Evolutionary conservation across 202 grass and related monocot species (phyloP).

Genomic region (Brachypodium distachyon): DNA sequence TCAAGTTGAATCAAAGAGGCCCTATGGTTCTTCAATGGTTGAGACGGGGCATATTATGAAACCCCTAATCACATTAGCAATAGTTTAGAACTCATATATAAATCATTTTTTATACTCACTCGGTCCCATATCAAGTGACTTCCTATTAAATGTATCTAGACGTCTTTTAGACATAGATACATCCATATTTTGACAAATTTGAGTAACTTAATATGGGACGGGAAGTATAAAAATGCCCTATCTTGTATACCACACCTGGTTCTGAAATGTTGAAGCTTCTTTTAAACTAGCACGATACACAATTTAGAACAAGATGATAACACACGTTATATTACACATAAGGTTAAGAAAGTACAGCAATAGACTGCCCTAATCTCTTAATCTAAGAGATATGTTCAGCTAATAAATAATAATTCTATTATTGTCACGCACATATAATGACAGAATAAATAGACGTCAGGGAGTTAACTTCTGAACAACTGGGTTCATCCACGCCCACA

Average conservation of each 20-base stretch:
- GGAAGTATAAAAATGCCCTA: background rate
- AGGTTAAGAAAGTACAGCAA: background rate
- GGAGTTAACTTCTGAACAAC: conserved; percentile 12
- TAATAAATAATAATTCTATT: background rate
- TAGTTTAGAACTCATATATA: no score
- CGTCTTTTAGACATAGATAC: no score
- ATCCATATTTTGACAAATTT: no score
- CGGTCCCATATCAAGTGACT: no score
- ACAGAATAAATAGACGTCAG: background rate
- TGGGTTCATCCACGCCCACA: background rate
- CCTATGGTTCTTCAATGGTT: no score
- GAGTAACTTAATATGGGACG: no score
- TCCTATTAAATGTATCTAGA: no score
- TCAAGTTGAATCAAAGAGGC: no score
- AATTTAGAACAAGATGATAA: background rate
- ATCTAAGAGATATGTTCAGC: background rate
- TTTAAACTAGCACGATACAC: background rate
- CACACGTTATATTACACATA: conserved; percentile 20
- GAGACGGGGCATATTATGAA: no score
- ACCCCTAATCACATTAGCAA: no score
- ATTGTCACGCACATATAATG: background rate
- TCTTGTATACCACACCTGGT: background rate
- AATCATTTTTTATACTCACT: no score
- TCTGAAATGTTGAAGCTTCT: background rate
- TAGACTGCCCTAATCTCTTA: background rate